These are phyloP conservation scores for Gossypium sturtianum DNA, from an alignment of 345 rosid species.

Conservation along the genomic window DNA sequence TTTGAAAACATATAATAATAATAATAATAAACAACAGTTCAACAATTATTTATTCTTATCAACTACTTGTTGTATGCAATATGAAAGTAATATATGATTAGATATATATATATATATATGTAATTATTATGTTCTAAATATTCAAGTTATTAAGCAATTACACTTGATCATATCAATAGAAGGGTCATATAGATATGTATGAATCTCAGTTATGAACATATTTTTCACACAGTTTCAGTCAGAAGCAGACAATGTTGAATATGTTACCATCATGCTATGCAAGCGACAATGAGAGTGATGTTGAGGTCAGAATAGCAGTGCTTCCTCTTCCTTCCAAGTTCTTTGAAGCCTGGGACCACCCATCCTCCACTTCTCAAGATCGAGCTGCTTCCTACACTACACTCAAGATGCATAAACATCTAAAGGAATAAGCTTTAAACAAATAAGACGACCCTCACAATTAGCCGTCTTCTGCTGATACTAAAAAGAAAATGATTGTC, in stretches of 20 bases:
- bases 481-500: too few species aligned
- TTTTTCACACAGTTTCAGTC: background rate
- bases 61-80: too few species aligned
- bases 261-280: background rate
- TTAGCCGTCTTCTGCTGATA: background rate
- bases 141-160: too few species aligned
- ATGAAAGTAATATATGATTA: too few species aligned
- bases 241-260: background rate
- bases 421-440: conserved; percentile 2
- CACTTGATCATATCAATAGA: too few species aligned
- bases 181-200: too few species aligned
- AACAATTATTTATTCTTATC: too few species aligned
- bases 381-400: conserved; percentile 81
- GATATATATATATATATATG: too few species aligned
- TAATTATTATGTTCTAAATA: too few species aligned
- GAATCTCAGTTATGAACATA: background rate
- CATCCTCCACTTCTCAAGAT: conserved; percentile 63
- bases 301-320: conserved; percentile 10
- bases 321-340: conserved; percentile 80
- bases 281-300: background rate
- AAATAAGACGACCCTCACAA: conserved; percentile 34
- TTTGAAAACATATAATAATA: too few species aligned
- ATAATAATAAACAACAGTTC: too few species aligned
- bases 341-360: conserved; percentile 78
- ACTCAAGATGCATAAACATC: background rate